Percentiles rank a stretch among this genome's conserved stretches.
These are phyloP conservation scores for Skeletonema costatum DNA, from an alignment of 108 stramenopile species.

Conservation along the genomic window DNA sequence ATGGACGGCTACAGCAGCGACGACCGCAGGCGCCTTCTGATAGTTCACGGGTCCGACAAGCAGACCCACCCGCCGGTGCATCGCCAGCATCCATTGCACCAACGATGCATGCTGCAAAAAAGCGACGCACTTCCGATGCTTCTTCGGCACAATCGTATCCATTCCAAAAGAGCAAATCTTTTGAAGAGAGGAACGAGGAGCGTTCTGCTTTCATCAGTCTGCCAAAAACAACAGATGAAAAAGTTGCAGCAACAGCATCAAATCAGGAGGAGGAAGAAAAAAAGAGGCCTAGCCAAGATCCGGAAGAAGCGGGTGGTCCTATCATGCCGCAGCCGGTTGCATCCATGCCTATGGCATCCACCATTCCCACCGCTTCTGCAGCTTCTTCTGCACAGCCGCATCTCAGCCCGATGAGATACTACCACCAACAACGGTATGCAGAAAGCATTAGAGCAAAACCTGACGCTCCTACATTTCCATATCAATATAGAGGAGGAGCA, in stretches of 20 bases:
- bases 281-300: neutral
- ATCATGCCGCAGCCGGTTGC: neutral
- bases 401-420: slow-evolving; percentile 2
- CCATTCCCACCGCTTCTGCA: neutral
- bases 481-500: neutral
- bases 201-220: neutral
- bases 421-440: neutral
- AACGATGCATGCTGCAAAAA: neutral
- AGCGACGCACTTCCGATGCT: neutral
- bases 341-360: neutral
- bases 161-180: neutral
- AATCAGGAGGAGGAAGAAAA: neutral
- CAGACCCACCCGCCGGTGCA: neutral
- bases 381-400: neutral
- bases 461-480: neutral
- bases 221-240: neutral
- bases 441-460: neutral
- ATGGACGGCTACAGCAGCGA: neutral
- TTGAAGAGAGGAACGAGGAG: neutral
- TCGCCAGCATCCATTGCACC: neutral
- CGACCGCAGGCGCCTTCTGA: neutral
- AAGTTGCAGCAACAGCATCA: neutral
- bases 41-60: neutral
- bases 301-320: neutral
- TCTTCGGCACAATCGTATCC: neutral